Conservation (phyloP, 2,329 filamentous ascomycete genomes). For the Polychaeton citri region DNA sequence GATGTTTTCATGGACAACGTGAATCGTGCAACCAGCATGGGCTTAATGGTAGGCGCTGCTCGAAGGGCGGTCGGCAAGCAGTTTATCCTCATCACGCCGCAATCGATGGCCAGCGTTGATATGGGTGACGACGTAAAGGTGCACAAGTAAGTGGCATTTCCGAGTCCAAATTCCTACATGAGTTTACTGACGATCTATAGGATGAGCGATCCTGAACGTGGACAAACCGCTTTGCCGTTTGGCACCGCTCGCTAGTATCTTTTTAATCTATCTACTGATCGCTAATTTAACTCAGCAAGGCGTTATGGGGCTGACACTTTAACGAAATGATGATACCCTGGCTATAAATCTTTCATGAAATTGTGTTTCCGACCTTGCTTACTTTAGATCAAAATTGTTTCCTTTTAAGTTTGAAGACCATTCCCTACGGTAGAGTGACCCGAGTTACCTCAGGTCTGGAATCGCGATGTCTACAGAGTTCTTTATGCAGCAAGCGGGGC, state of each 20-base stretch:
- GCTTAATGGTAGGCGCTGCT: conserved; percentile 82
- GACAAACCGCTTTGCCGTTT: conserved; percentile 31
- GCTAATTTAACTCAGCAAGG: no score
- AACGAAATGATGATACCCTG: no score
- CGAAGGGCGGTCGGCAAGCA: conserved; percentile 78
- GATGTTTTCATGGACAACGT: conserved; percentile 99
- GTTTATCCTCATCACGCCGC: conserved; percentile 92
- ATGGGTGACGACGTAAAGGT: conserved; percentile 61
- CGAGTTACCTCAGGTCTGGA: no score
- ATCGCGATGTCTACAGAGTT: no score
- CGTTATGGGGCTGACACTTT: no score
- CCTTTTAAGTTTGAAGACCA: no score
- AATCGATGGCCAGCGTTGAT: conserved; percentile 54
- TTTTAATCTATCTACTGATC: background rate
- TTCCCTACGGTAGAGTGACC: no score
- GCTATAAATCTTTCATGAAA: no score
- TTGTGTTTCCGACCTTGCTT: no score
- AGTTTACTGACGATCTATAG: conserved; percentile 6
- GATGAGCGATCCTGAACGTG: conserved; percentile 39
- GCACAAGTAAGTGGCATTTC: conserved; percentile 46
- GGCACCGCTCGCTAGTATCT: background rate
- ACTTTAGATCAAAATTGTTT: no score
- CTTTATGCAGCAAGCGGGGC: no score
- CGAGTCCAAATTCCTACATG: no score
- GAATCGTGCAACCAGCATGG: conserved; percentile 83